These are phyloP conservation scores for Populus tremula DNA, from an alignment of 345 rosid genomes.

Conservation along the genomic window DNA sequence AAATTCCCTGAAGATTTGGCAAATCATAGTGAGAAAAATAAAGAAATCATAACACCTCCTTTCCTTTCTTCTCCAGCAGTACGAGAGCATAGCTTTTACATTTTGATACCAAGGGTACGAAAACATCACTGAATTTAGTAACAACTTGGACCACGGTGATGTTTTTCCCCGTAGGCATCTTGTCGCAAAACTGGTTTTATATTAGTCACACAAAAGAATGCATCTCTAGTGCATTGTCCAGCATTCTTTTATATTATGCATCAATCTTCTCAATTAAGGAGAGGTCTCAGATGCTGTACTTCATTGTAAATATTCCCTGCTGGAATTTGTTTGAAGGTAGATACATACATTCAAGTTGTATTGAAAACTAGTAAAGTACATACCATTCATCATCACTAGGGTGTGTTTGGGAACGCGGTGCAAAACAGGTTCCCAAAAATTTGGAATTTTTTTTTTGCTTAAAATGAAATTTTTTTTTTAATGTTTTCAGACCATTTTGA, in stretches of 20 bases:
- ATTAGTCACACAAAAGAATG: neutral
- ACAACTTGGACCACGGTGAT: neutral
- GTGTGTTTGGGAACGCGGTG: too few relatives aligned
- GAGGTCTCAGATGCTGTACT: neutral
- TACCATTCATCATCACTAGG: neutral
- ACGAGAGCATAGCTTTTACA: neutral
- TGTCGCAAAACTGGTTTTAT: neutral
- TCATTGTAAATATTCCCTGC: too few relatives aligned
- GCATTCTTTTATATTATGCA: neutral
- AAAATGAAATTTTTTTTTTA: too few relatives aligned
- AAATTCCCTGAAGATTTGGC: conserved; percentile 60
- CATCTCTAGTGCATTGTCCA: neutral
- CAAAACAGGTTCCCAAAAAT: too few relatives aligned
- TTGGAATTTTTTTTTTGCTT: too few relatives aligned
- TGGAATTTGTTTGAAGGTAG: neutral
- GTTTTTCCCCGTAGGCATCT: neutral
- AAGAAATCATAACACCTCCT: neutral
- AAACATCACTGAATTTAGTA: neutral
- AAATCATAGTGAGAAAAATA: neutral
- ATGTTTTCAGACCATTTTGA: too few relatives aligned
- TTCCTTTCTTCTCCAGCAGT: neutral
- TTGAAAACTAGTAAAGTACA: neutral
- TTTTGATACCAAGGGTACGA: neutral
- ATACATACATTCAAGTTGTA: neutral
- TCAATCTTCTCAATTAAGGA: neutral